Base-by-base conservation (phyloP, 257 asterid genomes). In the Ballota nigra region DNA sequence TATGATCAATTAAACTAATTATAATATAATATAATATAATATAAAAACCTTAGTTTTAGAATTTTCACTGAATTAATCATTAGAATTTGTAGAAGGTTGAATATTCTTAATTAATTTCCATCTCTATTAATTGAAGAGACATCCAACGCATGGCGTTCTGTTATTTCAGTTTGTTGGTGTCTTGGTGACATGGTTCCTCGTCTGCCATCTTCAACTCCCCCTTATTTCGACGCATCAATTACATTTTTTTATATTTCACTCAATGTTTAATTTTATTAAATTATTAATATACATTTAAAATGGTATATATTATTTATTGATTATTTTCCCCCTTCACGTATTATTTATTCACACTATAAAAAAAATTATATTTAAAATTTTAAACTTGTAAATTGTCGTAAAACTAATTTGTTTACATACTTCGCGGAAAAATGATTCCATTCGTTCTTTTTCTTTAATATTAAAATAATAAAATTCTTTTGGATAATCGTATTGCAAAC, bases 101-200 rank as follows among this genome's bases (percentile, higher is more conserved):
- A 43, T 26, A 26, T 26, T 43, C 52, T 19, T 1, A 51, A 19
- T 51, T 7, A 51, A 51, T 51, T 51, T 51, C 26, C 24, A 51
- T 49, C 24, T 49, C 23, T 49, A 49, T 1, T 49, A 49, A 49
- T 52, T 69, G 72, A 60, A 53, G 60, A 43, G 57, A 38, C 75
- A 38, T 68, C 34, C 58, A 60, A 38, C 51, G 57, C 75, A 29
- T 60, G 79, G 56, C 4, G 45, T 68, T 59, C 79, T 51, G 70
- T 62, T 62, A 56, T 34, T 68, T 36, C 77, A 38, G 62, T 66
- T 74, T 19, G 7, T 33, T 33, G 38, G 79, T 59, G 16, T 2
- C 19, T 56, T 55, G 73, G 79, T 59, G 16, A 13, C 19, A 43
- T 41, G 49, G 5, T 41, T 59, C 20, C 52, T 59, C 78, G 22